Evolutionary conservation across 2,329 filamentous ascomycete species (phyloP), one percentile per base, ranked within the genome.

Genomic region (Penicillium verrucosum): DNA sequence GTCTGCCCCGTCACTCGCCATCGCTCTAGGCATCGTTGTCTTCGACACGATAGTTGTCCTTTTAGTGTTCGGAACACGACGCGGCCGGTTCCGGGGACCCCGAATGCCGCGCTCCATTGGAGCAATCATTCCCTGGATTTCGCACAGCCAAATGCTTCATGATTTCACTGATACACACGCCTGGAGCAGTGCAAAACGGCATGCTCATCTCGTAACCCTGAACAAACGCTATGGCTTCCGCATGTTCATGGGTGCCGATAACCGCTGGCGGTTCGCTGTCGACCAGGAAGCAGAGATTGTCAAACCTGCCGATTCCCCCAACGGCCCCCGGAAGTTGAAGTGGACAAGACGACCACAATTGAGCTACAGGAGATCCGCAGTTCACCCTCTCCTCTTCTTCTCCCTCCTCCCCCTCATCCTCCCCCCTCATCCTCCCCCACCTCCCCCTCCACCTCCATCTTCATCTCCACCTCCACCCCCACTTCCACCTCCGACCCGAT

Each of bases 51-150:
- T 72, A 21, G 64, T 73, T 7, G 68, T 73, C 10, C 49, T 73
- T 25, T 50, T 72, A 1, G 70, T 73, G 4, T 73, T 73, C 38
- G 64, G 70, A 7, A 70, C 66, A 8, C 68, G 70, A 1, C 68
- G 67, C 1, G 70, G 70, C 5, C 66, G 70, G 8, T 73, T 73
- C 58, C 59, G 67, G 16, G 70, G 66, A 0, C 70, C 70, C 4
- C 63, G 70, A 10, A 69, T 73, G 54, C 70, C 70, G 4, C 68
- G 70, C 7, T 72, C 70, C 2, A 70, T 73, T 21, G 70, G 70
- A 7, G 62, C 69, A 2, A 60, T 73, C 6, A 67, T 73, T 10
- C 70, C 70, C 1, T 73, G 70, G 70, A 60, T 73, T 25, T 68
- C 69, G 4, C 68, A 72, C 41, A 72, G 68, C 45, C 68, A 64